Percentiles rank a stretch among this genome's conserved stretches.
Conservation (phyloP, 2,329 filamentous ascomycete genomes). For the Nemania sp. region DNA sequence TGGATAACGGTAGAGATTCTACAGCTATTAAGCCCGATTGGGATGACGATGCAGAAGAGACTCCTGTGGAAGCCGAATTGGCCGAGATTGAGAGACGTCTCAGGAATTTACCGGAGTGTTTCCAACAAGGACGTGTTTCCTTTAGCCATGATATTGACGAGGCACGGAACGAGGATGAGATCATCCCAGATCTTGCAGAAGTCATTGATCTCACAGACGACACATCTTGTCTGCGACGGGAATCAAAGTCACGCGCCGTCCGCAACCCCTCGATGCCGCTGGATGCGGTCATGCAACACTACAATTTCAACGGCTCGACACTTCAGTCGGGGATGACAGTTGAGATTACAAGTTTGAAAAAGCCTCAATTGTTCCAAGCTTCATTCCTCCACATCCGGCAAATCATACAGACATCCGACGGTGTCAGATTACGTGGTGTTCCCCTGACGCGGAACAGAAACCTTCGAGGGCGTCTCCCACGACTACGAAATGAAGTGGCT, state of each 20-base stretch:
- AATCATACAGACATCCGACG: slow-evolving; percentile 28
- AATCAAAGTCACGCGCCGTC: background rate
- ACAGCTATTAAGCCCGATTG: background rate
- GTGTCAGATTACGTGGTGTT: slow-evolving; percentile 36
- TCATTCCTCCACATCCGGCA: slow-evolving; percentile 35
- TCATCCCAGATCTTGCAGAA: slow-evolving; percentile 25
- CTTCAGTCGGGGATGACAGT: slow-evolving; percentile 30
- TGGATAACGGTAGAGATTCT: background rate
- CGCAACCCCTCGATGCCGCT: slow-evolving; percentile 25
- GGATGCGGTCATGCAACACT: slow-evolving; percentile 7
- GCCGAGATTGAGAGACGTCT: slow-evolving; percentile 12
- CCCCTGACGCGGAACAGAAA: slow-evolving; percentile 38
- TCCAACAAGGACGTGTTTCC: background rate
- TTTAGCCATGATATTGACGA: slow-evolving; percentile 10
- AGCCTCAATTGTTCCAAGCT: slow-evolving; percentile 22
- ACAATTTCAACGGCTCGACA: slow-evolving; percentile 20
- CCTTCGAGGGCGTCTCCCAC: slow-evolving; percentile 36
- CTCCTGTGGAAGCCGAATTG: slow-evolving; percentile 1
- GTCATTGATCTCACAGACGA: slow-evolving; percentile 36
- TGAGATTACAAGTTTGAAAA: slow-evolving; percentile 25
- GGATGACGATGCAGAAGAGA: slow-evolving; percentile 9
- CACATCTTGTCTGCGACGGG: background rate
- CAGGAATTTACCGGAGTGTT: background rate
- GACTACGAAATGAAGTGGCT: slow-evolving; percentile 39
- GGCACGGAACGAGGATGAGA: slow-evolving; percentile 13